These are phyloP conservation scores for Botrytis cinerea DNA, from an alignment of 2,329 filamentous ascomycete genomes.

Conservation along the genomic window DNA sequence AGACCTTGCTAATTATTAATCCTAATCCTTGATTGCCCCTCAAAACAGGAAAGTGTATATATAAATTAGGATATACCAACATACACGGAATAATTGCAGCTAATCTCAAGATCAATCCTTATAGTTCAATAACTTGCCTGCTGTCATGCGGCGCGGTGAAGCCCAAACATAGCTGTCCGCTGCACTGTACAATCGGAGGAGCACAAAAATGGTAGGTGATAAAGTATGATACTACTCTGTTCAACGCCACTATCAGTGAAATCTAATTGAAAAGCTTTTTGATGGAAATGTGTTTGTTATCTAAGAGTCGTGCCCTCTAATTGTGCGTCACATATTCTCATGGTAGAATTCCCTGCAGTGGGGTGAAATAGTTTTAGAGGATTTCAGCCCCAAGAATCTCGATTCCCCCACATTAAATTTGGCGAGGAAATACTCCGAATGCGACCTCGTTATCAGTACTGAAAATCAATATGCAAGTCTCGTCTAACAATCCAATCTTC, in stretches of 20 bases:
- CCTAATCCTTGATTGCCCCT: background rate
- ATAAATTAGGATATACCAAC: background rate
- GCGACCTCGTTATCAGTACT: no score
- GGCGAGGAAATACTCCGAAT: no score
- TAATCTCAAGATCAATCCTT: background rate
- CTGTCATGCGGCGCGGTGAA: background rate
- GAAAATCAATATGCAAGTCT: no score
- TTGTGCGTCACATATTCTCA: background rate
- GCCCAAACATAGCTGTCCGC: background rate
- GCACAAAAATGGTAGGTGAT: background rate
- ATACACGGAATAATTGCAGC: background rate
- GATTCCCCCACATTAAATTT: background rate
- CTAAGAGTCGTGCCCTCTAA: background rate
- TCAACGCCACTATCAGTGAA: background rate
- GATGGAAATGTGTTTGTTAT: no score
- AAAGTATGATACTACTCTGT: no score
- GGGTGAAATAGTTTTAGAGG: background rate
- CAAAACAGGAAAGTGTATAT: background rate
- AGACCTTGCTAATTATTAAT: background rate
- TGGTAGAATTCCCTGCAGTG: no score
- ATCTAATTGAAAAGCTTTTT: no score
- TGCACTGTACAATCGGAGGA: background rate
- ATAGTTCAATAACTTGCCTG: background rate
- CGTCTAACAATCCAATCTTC: no score
- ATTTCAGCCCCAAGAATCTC: background rate